Evolutionary conservation across 1,284 basidiomycete genomes (phyloP), one percentile per base, ranked within the genome.

Genomic region (Cutaneotrichosporon daszewskae): DNA sequence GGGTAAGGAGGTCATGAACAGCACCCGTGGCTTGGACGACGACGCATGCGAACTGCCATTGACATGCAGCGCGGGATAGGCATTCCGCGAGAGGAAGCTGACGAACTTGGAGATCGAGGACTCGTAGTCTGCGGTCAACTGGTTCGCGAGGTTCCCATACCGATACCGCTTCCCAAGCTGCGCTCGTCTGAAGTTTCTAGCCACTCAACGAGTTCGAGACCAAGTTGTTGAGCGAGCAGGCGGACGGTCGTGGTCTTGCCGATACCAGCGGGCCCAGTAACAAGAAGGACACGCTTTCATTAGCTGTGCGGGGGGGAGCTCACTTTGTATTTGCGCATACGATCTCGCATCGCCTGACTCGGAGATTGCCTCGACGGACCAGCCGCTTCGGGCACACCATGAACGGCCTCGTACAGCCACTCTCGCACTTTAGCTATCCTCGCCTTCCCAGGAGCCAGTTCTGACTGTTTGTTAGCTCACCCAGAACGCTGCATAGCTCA

Each of bases 1-100:
- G 0, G 94, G 94, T 3, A 97, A 76, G 49, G 96, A 88, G 65
- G 96, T 91, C 8, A 98, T 75, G 7, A 98, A 79, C 38, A 98
- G 79, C 5, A 94, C 60, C 3, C 63, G 60, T n/a, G n/a, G n/a
- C n/a, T n/a, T n/a, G n/a, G n/a, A n/a, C n/a, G n/a, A n/a, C n/a
- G n/a, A n/a, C n/a, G n/a, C n/a, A 0, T 56, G 59, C 6, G 62
- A 49, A 36, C 19, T 36, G 2, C 66, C 59, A 43, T 83, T 79
- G 16, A 87, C 64, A 20, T 75, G 77, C 13, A 76, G 75, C 47
- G 85, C 86, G 5, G 75, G 77, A 27, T 78, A 78, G 0, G 87
- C 83, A 20, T 67, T 52, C 20, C 89, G 80, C 4, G 77, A 76
- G 27, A 95, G 72, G 65, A 94, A 96, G 3, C 79, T 72, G 32